phyloP scores from a whole-genome alignment of 805 yeast genomes.

The Pichia exigua region DNA sequence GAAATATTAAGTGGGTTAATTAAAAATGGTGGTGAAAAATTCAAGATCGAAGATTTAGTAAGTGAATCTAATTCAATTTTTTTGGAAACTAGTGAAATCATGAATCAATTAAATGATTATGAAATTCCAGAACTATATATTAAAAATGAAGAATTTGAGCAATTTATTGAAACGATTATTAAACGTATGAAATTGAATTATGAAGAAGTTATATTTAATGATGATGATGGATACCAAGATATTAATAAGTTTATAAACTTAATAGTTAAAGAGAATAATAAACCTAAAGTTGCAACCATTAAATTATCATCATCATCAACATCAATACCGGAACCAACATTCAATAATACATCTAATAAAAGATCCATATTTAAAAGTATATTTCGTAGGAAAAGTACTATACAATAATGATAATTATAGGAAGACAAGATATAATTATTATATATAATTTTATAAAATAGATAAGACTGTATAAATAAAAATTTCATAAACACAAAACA shows the following conservation, averaged over 20 bases:
- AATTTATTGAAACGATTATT: neutral
- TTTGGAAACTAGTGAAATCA: conserved; percentile 16
- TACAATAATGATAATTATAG: neutral
- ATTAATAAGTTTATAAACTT: neutral
- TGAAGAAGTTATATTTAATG: neutral
- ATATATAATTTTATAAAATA: neutral
- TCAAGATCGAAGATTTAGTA: conserved; percentile 18
- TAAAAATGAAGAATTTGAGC: neutral
- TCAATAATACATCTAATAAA: neutral
- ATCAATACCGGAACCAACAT: neutral
- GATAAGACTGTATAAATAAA: neutral
- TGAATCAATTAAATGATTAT: conserved; percentile 13
- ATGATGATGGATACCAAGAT: neutral
- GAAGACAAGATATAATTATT: neutral
- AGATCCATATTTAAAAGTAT: neutral
- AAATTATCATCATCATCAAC: neutral
- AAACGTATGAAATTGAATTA: neutral
- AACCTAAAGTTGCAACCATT: neutral
- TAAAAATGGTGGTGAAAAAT: conserved; percentile 12
- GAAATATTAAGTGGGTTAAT: conserved; percentile 21
- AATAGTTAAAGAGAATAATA: neutral
- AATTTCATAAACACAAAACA: no score
- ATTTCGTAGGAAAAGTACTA: neutral
- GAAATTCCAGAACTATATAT: conserved; percentile 19
- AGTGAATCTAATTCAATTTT: conserved; percentile 21